A percentile compares a stretch with the other conserved stretches of the same genome.
Evolutionary conservation across 1,284 basidiomycete species (phyloP).

Genomic region (Sphaerobolus stellatus): DNA sequence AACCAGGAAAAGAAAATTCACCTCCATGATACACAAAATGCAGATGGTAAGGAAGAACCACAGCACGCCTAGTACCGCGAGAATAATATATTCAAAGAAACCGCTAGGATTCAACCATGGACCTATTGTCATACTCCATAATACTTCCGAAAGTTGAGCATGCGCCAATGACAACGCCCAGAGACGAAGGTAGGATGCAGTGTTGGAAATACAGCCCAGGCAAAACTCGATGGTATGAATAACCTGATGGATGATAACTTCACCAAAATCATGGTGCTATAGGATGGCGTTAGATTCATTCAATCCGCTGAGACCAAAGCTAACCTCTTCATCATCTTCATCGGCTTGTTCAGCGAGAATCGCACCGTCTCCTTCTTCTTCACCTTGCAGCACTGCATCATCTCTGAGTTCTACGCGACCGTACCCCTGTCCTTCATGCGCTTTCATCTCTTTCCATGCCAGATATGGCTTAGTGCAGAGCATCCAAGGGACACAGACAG

Average conservation of each 20-base stretch:
- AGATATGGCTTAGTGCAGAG: constrained; percentile 93
- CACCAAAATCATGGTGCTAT: constrained; percentile 83
- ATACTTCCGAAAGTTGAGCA: constrained; percentile 94
- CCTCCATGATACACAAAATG: constrained; percentile 92
- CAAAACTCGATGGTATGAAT: constrained; percentile 99
- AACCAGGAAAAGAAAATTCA: constrained; percentile 29
- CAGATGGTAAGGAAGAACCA: constrained; percentile 84
- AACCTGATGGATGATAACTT: constrained; percentile 94
- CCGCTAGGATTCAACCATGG: constrained; percentile 55
- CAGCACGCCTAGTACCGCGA: constrained; percentile 67
- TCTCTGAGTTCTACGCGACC: constrained; percentile 59
- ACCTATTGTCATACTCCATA: constrained; percentile 85
- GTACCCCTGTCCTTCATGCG: constrained; percentile 85
- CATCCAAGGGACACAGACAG: constrained; percentile 95
- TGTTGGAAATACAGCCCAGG: constrained; percentile 97
- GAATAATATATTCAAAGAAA: constrained; percentile 56
- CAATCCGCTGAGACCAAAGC: background rate
- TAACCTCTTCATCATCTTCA: constrained; percentile 60
- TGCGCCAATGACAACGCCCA: constrained; percentile 99
- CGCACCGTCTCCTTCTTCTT: constrained; percentile 83
- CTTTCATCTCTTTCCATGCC: constrained; percentile 87
- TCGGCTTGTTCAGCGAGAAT: constrained; percentile 68
- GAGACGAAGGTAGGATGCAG: constrained; percentile 96
- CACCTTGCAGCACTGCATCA: constrained; percentile 62
- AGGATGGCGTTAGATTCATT: constrained; percentile 9